phyloP scores from a whole-genome alignment of 768 basidiomycete genomes.

The Collybia mongolica region DNA sequence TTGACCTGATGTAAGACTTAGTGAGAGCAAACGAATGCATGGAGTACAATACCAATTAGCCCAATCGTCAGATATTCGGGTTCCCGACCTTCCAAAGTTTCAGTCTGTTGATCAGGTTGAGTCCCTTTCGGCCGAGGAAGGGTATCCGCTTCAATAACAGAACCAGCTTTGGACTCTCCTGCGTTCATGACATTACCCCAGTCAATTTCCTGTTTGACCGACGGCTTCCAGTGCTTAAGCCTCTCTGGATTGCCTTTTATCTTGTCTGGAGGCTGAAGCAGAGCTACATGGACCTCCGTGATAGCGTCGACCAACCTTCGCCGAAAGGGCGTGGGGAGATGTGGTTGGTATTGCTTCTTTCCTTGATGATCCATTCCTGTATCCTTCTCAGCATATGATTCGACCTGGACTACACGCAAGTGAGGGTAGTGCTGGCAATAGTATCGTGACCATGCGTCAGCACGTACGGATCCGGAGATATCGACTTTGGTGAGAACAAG shows the following conservation, averaged over 20 bases:
- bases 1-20: conserved; percentile 54
- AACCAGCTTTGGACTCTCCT: conserved; percentile 42
- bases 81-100: conserved; percentile 30
- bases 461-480: conserved; percentile 67
- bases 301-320: conserved; percentile 65
- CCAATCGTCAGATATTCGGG: conserved; percentile 75
- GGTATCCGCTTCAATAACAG: conserved; percentile 39
- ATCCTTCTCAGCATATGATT: conserved; percentile 65
- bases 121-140: conserved; percentile 25
- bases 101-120: conserved; percentile 22
- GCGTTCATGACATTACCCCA: conserved; percentile 66
- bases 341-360: conserved; percentile 53
- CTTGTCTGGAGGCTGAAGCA: conserved; percentile 66
- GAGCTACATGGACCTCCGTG: conserved; percentile 59
- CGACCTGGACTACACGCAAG: conserved; percentile 68
- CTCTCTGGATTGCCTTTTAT: conserved; percentile 47
- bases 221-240: conserved; percentile 61
- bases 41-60: conserved; percentile 56
- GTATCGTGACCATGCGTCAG: conserved; percentile 64
- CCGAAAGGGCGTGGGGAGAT: conserved; percentile 66
- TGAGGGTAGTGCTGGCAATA: conserved; percentile 53
- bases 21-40: neutral
- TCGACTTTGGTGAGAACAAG: conserved; percentile 89
- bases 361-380: conserved; percentile 42
- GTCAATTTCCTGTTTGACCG: conserved; percentile 63